Percentiles rank a stretch among this genome's conserved stretches.
These are phyloP conservation scores for Termitomyces eurrhizus DNA, from an alignment of 768 basidiomycete genomes.

Conservation along the genomic window DNA sequence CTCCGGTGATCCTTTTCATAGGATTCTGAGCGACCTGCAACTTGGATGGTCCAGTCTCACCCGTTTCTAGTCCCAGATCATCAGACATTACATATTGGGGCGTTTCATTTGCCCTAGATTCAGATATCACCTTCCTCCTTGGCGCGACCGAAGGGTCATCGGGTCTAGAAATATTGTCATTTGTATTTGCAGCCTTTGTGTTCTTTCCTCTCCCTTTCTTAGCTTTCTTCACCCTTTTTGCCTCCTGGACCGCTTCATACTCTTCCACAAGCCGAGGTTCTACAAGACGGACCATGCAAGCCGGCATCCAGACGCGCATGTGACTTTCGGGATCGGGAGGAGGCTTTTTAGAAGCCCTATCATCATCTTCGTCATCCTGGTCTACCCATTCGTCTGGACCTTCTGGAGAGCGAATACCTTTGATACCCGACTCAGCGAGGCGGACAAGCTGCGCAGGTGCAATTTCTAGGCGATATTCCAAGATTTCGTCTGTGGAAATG, in stretches of 20 bases:
- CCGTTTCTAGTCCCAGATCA: not conserved
- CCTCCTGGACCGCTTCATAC: slow-evolving; percentile 48
- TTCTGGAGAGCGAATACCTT: slow-evolving; percentile 50
- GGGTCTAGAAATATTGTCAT: slow-evolving; percentile 4
- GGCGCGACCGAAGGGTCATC: slow-evolving; percentile 2
- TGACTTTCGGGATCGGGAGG: slow-evolving; percentile 51
- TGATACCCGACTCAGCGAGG: slow-evolving; percentile 62
- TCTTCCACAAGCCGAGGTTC: slow-evolving; percentile 62
- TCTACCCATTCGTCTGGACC: slow-evolving; percentile 48
- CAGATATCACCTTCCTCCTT: slow-evolving; percentile 2
- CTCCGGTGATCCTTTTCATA: slow-evolving; percentile 14
- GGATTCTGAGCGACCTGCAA: slow-evolving; percentile 15
- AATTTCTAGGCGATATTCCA: slow-evolving; percentile 81
- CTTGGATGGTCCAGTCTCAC: not conserved
- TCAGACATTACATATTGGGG: not conserved
- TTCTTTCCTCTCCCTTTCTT: slow-evolving; percentile 32
- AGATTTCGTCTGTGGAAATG: slow-evolving; percentile 61
- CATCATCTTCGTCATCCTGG: slow-evolving; percentile 42
- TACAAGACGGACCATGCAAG: slow-evolving; percentile 66
- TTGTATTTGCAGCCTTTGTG: slow-evolving; percentile 11
- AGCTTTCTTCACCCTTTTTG: slow-evolving; percentile 48
- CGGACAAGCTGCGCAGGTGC: slow-evolving; percentile 62
- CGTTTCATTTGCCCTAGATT: not conserved
- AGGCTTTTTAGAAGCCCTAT: slow-evolving; percentile 27
- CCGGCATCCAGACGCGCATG: slow-evolving; percentile 79